These are phyloP conservation scores for Xerocomus minutiporus DNA, from an alignment of 1,284 basidiomycete genomes.

Conservation along the genomic window DNA sequence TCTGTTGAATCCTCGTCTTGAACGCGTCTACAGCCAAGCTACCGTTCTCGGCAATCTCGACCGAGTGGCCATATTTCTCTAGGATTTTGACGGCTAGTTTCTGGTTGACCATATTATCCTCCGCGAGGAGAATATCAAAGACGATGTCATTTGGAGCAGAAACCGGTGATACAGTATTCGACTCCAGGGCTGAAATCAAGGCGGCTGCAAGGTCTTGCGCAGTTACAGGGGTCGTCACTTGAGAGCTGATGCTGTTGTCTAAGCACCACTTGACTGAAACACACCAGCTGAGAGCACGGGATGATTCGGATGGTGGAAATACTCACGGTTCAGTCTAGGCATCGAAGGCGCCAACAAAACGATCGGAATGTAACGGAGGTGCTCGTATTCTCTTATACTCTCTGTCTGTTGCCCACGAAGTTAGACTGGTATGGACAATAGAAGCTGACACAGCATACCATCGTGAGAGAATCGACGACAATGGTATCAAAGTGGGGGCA, in stretches of 20 bases:
- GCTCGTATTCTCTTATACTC: constrained; percentile 86
- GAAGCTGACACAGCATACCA: constrained; percentile 52
- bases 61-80: constrained; percentile 93
- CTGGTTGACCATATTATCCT: constrained; percentile 98
- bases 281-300: constrained; percentile 6
- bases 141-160: constrained; percentile 78
- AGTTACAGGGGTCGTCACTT: constrained; percentile 87
- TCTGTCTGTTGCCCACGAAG: constrained; percentile 58
- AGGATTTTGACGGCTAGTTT: constrained; percentile 95
- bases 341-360: constrained; percentile 85
- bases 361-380: constrained; percentile 94
- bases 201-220: constrained; percentile 90
- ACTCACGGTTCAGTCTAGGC: constrained; percentile 71
- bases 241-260: constrained; percentile 86
- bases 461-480: constrained; percentile 82
- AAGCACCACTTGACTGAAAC: constrained; percentile 81
- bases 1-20: constrained; percentile 70
- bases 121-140: constrained; percentile 93
- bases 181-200: constrained; percentile 91
- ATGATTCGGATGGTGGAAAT: constrained; percentile 3
- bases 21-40: constrained; percentile 87
- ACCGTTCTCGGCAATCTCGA: constrained; percentile 98
- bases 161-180: constrained; percentile 81
- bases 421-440: constrained; percentile 11
- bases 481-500: constrained; percentile 94